Evolutionary conservation across 2,329 filamentous ascomycete species (phyloP).

Genomic region (Fusarium zealandicum): DNA sequence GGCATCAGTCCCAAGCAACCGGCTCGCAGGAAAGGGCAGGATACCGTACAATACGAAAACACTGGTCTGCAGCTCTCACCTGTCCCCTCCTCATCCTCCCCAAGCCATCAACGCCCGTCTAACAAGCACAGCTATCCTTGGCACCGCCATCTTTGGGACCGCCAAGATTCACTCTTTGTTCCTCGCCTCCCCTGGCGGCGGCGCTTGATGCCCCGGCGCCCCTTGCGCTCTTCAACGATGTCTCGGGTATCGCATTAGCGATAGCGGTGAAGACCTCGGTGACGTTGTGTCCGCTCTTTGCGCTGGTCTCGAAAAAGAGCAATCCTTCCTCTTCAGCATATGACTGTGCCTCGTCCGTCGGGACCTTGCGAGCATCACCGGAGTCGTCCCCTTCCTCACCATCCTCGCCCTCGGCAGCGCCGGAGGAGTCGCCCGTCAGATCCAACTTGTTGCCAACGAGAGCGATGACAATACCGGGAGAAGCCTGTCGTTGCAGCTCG

Average conservation of each 20-base stretch:
- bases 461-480: slow-evolving; percentile 94
- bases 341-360: slow-evolving; percentile 86
- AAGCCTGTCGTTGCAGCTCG: slow-evolving; percentile 94
- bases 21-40: slow-evolving; percentile 39
- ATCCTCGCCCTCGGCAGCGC: slow-evolving; percentile 53
- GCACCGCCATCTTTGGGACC: slow-evolving; percentile 75
- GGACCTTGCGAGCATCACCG: slow-evolving; percentile 84
- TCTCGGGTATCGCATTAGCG: slow-evolving; percentile 97
- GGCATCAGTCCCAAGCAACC: slow-evolving; percentile 41
- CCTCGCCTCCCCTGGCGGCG: slow-evolving; percentile 66
- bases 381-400: slow-evolving; percentile 66
- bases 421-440: slow-evolving; percentile 69
- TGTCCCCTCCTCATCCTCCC: slow-evolving; percentile 11
- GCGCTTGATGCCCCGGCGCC: slow-evolving; percentile 71
- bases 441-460: slow-evolving; percentile 97
- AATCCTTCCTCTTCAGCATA: slow-evolving; percentile 96
- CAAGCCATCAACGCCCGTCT: slow-evolving; percentile 18
- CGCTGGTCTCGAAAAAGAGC: slow-evolving; percentile 97
- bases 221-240: slow-evolving; percentile 87
- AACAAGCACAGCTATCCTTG: slow-evolving; percentile 94
- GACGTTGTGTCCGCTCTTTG: slow-evolving; percentile 95
- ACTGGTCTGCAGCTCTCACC: slow-evolving; percentile 23
- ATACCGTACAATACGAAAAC: slow-evolving; percentile 39
- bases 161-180: slow-evolving; percentile 83
- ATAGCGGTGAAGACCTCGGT: slow-evolving; percentile 97